Evolutionary conservation across 768 basidiomycete species (phyloP).

Genomic region (Roridomyces roridus): DNA sequence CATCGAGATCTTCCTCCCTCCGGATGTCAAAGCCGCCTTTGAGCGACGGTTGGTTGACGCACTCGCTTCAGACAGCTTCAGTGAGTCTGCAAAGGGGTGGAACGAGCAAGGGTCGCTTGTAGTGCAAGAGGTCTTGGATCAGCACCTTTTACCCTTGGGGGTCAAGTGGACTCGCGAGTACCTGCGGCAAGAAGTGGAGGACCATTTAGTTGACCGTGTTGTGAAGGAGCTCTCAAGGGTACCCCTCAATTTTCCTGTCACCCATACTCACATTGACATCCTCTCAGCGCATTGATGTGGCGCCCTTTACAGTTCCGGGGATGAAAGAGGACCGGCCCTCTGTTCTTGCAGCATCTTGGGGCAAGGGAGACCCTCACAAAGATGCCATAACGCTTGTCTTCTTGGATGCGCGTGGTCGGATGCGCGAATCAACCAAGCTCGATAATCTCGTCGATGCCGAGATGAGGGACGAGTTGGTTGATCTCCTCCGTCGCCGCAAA

Average conservation of each 20-base stretch:
- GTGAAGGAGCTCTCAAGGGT: constrained; percentile 75
- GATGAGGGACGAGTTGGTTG: constrained; percentile 74
- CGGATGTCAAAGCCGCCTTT: constrained; percentile 67
- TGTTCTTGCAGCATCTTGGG: constrained; percentile 93
- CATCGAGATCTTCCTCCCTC: constrained; percentile 70
- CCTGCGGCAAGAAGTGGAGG: constrained; percentile 90
- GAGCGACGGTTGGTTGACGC: constrained; percentile 80
- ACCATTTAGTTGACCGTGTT: constrained; percentile 73
- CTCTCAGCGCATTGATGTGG: constrained; percentile 79
- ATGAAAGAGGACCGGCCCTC: constrained; percentile 78
- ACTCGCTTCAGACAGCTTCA: constrained; percentile 84
- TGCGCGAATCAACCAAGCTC: constrained; percentile 89
- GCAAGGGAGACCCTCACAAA: constrained; percentile 91
- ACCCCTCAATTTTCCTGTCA: constrained; percentile 29
- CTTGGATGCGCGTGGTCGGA: constrained; percentile 86
- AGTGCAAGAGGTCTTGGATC: constrained; percentile 78
- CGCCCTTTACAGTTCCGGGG: constrained; percentile 67
- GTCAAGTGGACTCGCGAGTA: constrained; percentile 91
- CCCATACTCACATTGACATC: constrained; percentile 15
- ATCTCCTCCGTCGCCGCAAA: constrained; percentile 80
- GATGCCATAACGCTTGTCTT: constrained; percentile 88
- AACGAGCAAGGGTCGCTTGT: constrained; percentile 84
- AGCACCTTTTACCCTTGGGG: constrained; percentile 83
- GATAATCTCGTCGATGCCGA: constrained; percentile 84
- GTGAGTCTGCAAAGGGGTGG: constrained; percentile 88